A percentile compares a stretch with the other conserved stretches of the same genome.
Evolutionary conservation across 1,284 basidiomycete genomes (phyloP).

Genomic region (Microbotryum violaceum): DNA sequence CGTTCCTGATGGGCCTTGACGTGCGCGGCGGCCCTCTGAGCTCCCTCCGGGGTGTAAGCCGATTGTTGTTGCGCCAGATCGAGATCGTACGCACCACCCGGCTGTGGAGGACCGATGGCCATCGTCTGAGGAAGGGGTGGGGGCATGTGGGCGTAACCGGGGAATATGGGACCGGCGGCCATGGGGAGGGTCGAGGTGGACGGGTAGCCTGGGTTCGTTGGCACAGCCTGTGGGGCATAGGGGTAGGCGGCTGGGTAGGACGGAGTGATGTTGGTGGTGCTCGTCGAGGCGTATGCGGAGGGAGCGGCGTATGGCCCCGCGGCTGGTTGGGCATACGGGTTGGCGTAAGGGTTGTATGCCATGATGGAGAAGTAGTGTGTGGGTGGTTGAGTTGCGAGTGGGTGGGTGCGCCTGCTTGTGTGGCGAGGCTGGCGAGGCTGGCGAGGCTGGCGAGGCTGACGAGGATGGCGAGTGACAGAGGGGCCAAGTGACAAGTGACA

Average conservation of each 20-base stretch:
- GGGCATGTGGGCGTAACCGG: conserved; percentile 3
- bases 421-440: no score
- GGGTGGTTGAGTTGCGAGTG: not conserved
- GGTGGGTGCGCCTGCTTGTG: no score
- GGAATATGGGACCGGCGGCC: conserved; percentile 1
- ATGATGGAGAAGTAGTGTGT: not conserved
- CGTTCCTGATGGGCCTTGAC: not conserved
- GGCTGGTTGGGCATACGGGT: conserved; percentile 1
- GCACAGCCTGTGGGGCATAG: not conserved
- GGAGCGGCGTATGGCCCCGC: not conserved
- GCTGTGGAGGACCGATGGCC: no score
- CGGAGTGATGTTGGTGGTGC: not conserved
- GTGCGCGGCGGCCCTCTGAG: conserved; percentile 2
- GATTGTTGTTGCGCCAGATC: conserved; percentile 25
- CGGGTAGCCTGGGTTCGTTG: conserved; percentile 2
- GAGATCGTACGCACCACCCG: conserved; percentile 19
- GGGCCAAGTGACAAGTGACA: no score
- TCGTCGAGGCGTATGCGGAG: not conserved
- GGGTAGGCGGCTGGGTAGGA: not conserved
- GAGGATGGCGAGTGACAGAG: no score
- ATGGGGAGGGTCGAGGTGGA: not conserved
- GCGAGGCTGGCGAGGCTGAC: no score
- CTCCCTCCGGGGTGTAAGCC: conserved; percentile 35
- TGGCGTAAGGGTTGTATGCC: conserved; percentile 24
- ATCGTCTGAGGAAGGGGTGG: not conserved